These are phyloP conservation scores for Pseudohyphozyma bogoriensis DNA, from an alignment of 768 basidiomycete genomes.

Conservation along the genomic window DNA sequence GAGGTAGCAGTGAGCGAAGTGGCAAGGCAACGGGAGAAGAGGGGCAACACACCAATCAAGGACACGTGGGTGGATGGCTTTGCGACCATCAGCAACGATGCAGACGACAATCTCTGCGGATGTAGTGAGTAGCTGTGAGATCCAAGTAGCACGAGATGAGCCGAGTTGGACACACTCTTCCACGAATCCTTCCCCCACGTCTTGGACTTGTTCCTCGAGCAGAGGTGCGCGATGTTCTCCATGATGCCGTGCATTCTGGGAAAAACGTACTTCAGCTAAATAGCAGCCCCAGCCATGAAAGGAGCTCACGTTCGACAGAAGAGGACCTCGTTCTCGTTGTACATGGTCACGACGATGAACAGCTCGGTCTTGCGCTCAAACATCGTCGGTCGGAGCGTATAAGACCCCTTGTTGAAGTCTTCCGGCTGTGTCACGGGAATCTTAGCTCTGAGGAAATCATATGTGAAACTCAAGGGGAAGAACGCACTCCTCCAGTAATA, in stretches of 20 bases:
- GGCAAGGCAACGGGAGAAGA: background rate
- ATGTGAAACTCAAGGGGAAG: no score
- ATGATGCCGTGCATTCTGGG: constrained; percentile 33
- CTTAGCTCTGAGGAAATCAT: no score
- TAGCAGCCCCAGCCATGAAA: no score
- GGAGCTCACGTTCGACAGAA: constrained; percentile 43
- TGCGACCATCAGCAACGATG: constrained; percentile 41
- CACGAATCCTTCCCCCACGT: constrained; percentile 40
- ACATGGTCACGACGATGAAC: constrained; percentile 93
- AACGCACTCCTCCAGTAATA: constrained; percentile 63
- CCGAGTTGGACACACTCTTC: constrained; percentile 37
- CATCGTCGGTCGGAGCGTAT: constrained; percentile 62
- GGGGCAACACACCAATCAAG: constrained; percentile 47
- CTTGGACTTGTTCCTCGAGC: constrained; percentile 36
- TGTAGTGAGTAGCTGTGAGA: background rate
- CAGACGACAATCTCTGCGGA: constrained; percentile 41
- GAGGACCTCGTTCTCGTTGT: constrained; percentile 59
- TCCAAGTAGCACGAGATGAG: no score
- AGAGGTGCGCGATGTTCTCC: constrained; percentile 41
- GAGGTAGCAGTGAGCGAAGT: constrained; percentile 38
- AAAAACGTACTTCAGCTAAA: no score
- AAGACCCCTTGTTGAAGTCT: constrained; percentile 67
- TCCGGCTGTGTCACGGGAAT: no score
- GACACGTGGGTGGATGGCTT: constrained; percentile 45
- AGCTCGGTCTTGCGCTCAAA: constrained; percentile 71